Conservation (phyloP, 2,329 filamentous ascomycete species). For the Epichloe glyceriae region DNA sequence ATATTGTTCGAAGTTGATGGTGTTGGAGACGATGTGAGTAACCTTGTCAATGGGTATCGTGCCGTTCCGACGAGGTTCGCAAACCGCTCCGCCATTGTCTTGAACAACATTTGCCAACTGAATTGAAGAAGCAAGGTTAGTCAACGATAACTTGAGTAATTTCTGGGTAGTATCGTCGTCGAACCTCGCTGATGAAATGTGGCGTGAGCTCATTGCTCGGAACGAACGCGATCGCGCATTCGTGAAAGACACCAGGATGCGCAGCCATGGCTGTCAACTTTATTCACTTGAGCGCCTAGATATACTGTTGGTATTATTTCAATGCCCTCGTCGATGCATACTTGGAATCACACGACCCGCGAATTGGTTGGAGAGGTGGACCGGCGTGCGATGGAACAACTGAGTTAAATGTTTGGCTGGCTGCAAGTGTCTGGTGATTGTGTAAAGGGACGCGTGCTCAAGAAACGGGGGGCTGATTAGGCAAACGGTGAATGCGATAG, state of each 20-base stretch:
- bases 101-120: conserved; percentile 30
- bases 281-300: neutral
- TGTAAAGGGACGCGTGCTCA: conserved; percentile 7
- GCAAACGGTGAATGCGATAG: neutral
- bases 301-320: neutral
- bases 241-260: conserved; percentile 23
- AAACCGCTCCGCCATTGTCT: conserved; percentile 37
- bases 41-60: conserved; percentile 33
- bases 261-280: conserved; percentile 14
- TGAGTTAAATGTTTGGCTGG: too few relatives aligned
- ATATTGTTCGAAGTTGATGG: conserved; percentile 87
- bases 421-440: too few relatives aligned
- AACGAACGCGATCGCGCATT: conserved; percentile 34
- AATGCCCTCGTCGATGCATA: neutral
- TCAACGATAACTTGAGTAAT: too few relatives aligned
- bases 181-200: conserved; percentile 28
- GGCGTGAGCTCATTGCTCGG: conserved; percentile 27
- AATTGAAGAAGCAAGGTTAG: neutral
- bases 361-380: too few relatives aligned
- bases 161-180: neutral
- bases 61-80: conserved; percentile 34
- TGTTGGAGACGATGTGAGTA: conserved; percentile 52
- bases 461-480: neutral
- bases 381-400: too few relatives aligned
- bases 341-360: too few relatives aligned